Base-by-base conservation (phyloP, 2,329 filamentous ascomycete species). In the Fusarium sp. region DNA sequence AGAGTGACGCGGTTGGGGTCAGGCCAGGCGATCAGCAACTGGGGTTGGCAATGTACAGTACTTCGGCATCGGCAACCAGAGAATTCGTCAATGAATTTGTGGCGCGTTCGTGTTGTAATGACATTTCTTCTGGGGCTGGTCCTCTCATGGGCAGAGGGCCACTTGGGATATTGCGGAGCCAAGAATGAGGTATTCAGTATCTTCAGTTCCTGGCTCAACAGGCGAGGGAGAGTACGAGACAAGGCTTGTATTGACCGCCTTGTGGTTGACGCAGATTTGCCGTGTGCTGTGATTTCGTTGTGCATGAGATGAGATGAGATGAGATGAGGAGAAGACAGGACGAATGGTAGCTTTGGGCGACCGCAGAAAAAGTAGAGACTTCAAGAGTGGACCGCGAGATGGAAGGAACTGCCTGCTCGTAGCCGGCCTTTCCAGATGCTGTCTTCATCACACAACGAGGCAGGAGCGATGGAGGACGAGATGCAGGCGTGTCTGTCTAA, bases 1-100 rank as follows among this genome's bases (percentile, higher is more conserved):
- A 52, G 60, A 59, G 65, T 71, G 67, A 71, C 68, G 67, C 57
- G 58, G 67, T 66, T 63, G 55, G 55, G 43, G 13, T 41, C 34
- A 44, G 52, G 48, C 47, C 56, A 63, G 67, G 41, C 43, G 67
- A 71, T 71, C 67, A 65, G 34, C 36, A 28, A 44, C 67, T 56
- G 66, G 67, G 58, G 51, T 52, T 31, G 31, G 34, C 16, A 27
- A 48, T 60, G 56, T 70, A 63, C 55, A 53, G 56, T 57, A 51
- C 64, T 48, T 50, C 41, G 37, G 23, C 31, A 43, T 41, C 31
- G 18, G 37, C 15, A 48, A 41, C 28, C 43, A 52, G 43, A 52
- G 43, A 7, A 55, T 47, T 40, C 37, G 15, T 10, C n/a, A 27
- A 56, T 47, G 48, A 34, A 47, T 40, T 37, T 30, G 62, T 66